Base-by-base conservation (phyloP, 2,329 filamentous ascomycete genomes). In the Annulohypoxylon truncatum region DNA sequence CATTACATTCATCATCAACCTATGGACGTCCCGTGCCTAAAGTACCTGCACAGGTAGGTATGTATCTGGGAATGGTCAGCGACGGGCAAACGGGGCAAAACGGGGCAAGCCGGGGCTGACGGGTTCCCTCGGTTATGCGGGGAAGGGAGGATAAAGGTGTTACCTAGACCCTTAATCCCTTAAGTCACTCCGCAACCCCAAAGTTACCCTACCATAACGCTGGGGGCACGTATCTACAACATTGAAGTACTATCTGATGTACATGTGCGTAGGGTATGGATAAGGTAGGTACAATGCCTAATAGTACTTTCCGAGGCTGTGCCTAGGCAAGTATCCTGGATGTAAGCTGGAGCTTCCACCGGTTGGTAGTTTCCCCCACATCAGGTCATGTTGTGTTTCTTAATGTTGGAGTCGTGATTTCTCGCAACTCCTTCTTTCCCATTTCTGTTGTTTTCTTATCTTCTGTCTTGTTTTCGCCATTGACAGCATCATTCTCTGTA, bases 111-210 rank as follows among this genome's bases (percentile, higher is more conserved):
- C 22, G 44, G 44, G 44, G 13, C 24, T 8, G 44, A 48, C 73
- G 73, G 73, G 66, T 75, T 75, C 68, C 74, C 72, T 77, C 75
- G 75, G 75, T 75, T 76, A 75, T 72, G 75, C 73, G 74, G 75
- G 75, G 72, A 51, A 71, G 53, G 28, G 48, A 55, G 35, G 35
- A 8, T 38, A 38, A 38, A 6, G 35, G 15, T 15, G 35, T 54
- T 57, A 29, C 15, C 47, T 40, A 40, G n/a, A 38, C 33, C 33
- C 4, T 38, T 8, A 38, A 15, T 15, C 33, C 33, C 4, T 38
- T 8, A 38, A 15, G 33, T 38, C 33, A 15, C 33, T 8, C 31
- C 31, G 12, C 2, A 12, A 35, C 33, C 33, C 33, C 35, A 20
- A 40, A 18, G 9, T 29, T 51, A 20, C 15, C 33, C 33, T 52